Conservation (phyloP, 2,329 filamentous ascomycete genomes). For the Fusarium sp. region DNA sequence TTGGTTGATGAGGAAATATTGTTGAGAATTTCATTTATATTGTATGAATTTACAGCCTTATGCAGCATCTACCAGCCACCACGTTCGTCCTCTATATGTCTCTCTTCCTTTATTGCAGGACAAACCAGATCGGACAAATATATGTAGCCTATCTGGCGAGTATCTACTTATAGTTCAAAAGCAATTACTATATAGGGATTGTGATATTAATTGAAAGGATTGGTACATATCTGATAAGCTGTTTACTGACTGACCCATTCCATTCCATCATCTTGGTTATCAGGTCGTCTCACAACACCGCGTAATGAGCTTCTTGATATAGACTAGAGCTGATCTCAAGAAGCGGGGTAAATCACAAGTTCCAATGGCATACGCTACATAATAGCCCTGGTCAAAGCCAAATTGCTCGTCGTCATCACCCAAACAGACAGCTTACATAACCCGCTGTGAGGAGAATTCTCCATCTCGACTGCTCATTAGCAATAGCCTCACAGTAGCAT, state of each 20-base stretch:
- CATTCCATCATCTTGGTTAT: neutral
- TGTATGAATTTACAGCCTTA: neutral
- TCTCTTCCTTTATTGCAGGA: too few relatives aligned
- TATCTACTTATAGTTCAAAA: too few relatives aligned
- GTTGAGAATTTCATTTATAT: rapidly evolving
- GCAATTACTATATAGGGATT: too few relatives aligned
- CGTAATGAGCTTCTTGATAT: conserved; percentile 14
- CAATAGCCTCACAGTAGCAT: neutral
- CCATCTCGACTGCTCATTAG: neutral
- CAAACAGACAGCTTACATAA: conserved; percentile 11
- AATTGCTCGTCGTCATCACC: conserved; percentile 7
- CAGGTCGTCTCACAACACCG: neutral
- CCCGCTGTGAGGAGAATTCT: neutral
- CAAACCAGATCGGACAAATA: too few relatives aligned
- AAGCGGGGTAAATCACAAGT: conserved; percentile 14
- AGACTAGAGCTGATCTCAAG: conserved; percentile 14
- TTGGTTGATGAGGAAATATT: rapidly evolving
- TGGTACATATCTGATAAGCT: neutral
- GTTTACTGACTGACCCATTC: neutral
- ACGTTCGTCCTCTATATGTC: too few relatives aligned
- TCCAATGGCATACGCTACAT: neutral
- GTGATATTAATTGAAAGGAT: neutral
- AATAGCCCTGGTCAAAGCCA: neutral
- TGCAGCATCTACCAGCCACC: too few relatives aligned
- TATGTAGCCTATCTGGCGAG: too few relatives aligned